Evolutionary conservation across 163 green algal species (phyloP), one percentile per base, ranked within the genome.

Genomic region (Volvox carteri): DNA sequence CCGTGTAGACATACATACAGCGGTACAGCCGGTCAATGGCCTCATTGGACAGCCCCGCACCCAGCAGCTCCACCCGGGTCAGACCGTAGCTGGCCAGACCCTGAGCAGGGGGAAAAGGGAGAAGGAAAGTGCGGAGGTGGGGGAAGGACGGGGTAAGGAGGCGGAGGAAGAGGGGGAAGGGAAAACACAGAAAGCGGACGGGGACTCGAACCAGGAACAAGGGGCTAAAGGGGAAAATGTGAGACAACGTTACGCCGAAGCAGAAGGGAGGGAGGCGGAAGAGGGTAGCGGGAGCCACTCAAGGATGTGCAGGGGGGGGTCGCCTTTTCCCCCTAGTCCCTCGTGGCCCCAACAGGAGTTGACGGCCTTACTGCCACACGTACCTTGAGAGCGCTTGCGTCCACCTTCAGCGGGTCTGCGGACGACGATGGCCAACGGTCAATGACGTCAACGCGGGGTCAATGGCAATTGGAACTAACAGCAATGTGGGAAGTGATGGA

Each of bases 1-100:
- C 87, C 18, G 90, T 93, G 76, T 95, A 94, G 33, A 95, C 93
- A 68, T 94, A 95, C 84, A 95, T 86, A 33, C 87, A 79, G 33
- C 92, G 86, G 87, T 95, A 94, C 75, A 95, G 75, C 42, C 90
- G 80, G 54, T 95, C 91, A 5, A 93, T 78, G 44, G 75, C 78
- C 4, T 87, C 92, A 48, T 91, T 60, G 33, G 72, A 86, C 39
- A 95, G 87, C 0, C 93, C 93, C 28, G 93, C 90, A 23, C 87
- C 87, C 16, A 85, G 54, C 39, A 92, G 87, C 87, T 93, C 90
- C 30, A 79, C 42, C 23, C 90, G 86, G 3, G 90, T 92, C 5
- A 93, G 86, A 7, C 90, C 90, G 62, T 90, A 93, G 25, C 48
- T 62, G 23, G 77, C 87, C 33, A 93, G 72, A 70, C 90, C 90